These are phyloP conservation scores for Dionaea muscipula DNA, from an alignment of 179 eudicot genomes.

Conservation along the genomic window DNA sequence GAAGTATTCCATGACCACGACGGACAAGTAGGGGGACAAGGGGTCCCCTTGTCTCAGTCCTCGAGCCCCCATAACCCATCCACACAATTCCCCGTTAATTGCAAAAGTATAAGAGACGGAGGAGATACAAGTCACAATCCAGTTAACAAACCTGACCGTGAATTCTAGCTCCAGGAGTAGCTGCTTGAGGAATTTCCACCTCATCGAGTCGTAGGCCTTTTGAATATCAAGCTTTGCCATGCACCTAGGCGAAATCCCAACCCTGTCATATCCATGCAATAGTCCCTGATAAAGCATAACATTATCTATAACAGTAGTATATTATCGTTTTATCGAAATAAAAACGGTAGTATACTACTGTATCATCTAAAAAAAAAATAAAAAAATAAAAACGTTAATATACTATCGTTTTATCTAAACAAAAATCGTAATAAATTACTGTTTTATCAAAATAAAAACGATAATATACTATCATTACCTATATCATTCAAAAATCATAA, in stretches of 20 bases:
- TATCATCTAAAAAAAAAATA: too few species aligned
- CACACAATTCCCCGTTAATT: not conserved
- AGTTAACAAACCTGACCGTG: not conserved
- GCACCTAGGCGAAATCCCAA: not conserved
- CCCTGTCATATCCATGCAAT: not conserved
- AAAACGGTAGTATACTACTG: too few species aligned
- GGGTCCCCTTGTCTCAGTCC: not conserved
- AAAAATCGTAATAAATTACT: too few species aligned
- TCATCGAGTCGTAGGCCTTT: conserved; percentile 1
- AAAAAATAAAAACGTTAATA: too few species aligned
- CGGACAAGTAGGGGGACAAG: not conserved
- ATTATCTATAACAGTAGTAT: not conserved
- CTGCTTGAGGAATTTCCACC: not conserved
- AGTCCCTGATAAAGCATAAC: not conserved
- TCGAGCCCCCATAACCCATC: not conserved
- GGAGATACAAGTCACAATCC: not conserved
- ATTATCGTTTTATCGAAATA: too few species aligned
- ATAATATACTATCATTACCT: too few species aligned
- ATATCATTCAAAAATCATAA: too few species aligned
- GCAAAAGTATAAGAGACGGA: not conserved
- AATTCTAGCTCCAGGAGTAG: not conserved
- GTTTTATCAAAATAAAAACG: too few species aligned
- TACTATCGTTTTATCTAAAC: too few species aligned
- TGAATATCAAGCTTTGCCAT: not conserved
- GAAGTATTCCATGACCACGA: not conserved